Percentiles rank a stretch among this genome's conserved stretches.
Conservation (phyloP, 2,329 filamentous ascomycete genomes). For the Raffaelea arxii region DNA sequence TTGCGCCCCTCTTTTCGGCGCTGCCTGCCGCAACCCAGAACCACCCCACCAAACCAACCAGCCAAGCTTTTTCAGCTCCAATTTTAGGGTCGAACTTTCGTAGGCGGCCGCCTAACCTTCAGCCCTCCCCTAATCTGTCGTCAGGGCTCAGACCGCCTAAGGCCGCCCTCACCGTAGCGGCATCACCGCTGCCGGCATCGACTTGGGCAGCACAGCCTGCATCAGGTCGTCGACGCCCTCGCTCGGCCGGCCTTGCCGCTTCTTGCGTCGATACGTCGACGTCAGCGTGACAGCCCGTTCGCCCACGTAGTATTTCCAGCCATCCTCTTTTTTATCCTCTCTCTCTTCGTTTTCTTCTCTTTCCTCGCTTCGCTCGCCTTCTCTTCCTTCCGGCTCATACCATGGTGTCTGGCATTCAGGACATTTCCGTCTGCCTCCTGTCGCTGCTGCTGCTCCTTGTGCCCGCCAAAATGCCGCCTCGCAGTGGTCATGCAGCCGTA, state of each 20-base stretch:
- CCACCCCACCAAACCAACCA: too few species aligned
- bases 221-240: slow-evolving; percentile 25
- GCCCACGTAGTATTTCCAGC: slow-evolving; percentile 34
- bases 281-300: slow-evolving; percentile 47
- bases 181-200: slow-evolving; percentile 6
- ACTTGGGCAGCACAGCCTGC: slow-evolving; percentile 13
- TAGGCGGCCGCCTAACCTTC: too few species aligned
- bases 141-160: too few species aligned
- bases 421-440: slow-evolving; percentile 49
- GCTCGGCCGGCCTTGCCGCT: slow-evolving; percentile 25
- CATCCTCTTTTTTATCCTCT: slow-evolving; percentile 4
- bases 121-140: too few species aligned
- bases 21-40: too few species aligned
- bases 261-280: slow-evolving; percentile 35
- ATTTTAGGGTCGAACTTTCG: too few species aligned
- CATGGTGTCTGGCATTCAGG: slow-evolving; percentile 48
- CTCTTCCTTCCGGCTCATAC: too few species aligned
- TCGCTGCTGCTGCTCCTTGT: slow-evolving; percentile 31
- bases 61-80: too few species aligned
- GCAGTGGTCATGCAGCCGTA: slow-evolving; percentile 70
- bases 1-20: too few species aligned
- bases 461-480: slow-evolving; percentile 63
- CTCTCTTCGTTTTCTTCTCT: slow-evolving; percentile 18
- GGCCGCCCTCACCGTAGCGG: slow-evolving; percentile 15
- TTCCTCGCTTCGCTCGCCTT: slow-evolving; percentile 1